phyloP scores from a whole-genome alignment of 805 yeast genomes.

The Ogataea zsoltii region DNA sequence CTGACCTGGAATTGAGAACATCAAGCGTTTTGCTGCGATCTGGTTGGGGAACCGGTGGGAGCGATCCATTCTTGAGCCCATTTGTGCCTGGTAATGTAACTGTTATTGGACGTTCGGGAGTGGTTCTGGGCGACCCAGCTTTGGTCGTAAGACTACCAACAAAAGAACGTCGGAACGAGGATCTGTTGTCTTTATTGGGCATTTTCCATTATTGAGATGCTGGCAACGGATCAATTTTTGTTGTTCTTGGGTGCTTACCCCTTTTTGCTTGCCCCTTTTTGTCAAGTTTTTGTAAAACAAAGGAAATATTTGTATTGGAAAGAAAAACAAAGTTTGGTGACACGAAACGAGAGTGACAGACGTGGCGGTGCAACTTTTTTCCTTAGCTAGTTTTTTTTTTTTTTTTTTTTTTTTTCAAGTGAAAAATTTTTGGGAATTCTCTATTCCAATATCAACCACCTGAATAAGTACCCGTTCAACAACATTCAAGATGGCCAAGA shows the following conservation, averaged over 20 bases:
- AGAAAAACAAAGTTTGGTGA: background rate
- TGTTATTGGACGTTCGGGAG: conserved; percentile 1
- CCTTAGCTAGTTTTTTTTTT: no score
- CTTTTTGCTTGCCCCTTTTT: background rate
- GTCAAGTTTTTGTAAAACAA: no score
- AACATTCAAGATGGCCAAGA: conserved; percentile 41
- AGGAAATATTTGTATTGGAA: background rate
- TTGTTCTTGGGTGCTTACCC: background rate
- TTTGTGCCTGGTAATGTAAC: conserved; percentile 2
- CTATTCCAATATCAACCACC: background rate
- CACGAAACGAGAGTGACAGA: background rate
- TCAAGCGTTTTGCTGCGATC: background rate
- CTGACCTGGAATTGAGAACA: background rate
- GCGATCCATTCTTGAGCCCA: background rate
- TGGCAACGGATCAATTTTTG: background rate
- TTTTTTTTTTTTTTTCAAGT: conserved; percentile 9
- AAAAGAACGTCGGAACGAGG: conserved; percentile 3
- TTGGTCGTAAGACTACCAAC: conserved; percentile 2
- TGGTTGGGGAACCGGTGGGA: background rate
- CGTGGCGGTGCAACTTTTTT: conserved; percentile 5
- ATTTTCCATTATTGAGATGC: background rate
- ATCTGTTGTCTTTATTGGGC: conserved; percentile 4
- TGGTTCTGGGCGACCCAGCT: background rate
- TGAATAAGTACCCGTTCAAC: background rate
- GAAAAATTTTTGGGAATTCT: conserved; percentile 2